Evolutionary conservation across 768 basidiomycete species (phyloP), one percentile per base, ranked within the genome.

Genomic region (Suillus placidus): DNA sequence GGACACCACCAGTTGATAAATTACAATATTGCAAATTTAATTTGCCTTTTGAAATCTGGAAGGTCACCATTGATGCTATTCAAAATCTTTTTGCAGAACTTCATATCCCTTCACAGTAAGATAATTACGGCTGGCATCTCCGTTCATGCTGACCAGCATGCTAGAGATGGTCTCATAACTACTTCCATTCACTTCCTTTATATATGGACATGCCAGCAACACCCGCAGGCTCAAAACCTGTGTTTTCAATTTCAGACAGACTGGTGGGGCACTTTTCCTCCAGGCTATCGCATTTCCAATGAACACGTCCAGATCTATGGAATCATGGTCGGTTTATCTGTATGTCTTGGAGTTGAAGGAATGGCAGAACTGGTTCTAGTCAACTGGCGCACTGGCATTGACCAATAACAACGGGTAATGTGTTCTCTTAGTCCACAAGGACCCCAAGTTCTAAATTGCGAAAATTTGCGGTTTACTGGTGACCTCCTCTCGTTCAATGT

Each of bases 121-220:
- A 64, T 23, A 12, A 10, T 60, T 12, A 3, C 2, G 26, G 38
- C 23, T 23, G 49, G 43, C 23, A 2, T 13, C 8, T 63, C n/a
- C 6, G 26, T 18, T 16, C 26, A 40, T 30, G 23, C 38, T 60
- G 57, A 60, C 26, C 9, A 20, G 12, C 18, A 60, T 10, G 9
- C 57, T 68, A 77, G 76, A 51, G 72, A 71, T 61, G 69, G 69
- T 3, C 70, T 72, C 18, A 74, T 74, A 61, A 65, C 62, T 18
- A 67, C 71, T 67, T 64, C 68, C 20, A 49, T 89, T 68, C 85
- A 85, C 67, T 80, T 89, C 64, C 83, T 85, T 65, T 79, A 87
- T 71, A 73, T 88, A 60, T 84, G 83, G 78, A 79, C 78, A n/a
- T 86, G 85, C 65, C 83, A 80, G 63, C 85, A 85, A 69, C 87